Percentiles rank a stretch among this genome's conserved stretches.
Evolutionary conservation across 306 rosid species (phyloP).

Genomic region (Purshia tridentata): DNA sequence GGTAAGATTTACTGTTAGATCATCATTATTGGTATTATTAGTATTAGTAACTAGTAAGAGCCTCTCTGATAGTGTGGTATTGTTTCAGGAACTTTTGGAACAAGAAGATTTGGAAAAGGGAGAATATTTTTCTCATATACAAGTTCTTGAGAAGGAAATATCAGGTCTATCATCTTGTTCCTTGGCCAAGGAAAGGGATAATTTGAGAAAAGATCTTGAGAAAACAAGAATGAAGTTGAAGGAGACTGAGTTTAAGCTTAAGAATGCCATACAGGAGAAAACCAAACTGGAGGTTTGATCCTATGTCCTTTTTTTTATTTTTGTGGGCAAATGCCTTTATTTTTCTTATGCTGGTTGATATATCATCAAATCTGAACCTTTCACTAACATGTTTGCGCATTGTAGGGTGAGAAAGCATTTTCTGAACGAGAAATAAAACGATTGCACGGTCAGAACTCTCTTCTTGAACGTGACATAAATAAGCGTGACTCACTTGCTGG

Average conservation of each 20-base stretch:
- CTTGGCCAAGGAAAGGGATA: slow-evolving; percentile 72
- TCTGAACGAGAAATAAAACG: slow-evolving; percentile 79
- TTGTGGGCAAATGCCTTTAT: slow-evolving; percentile 23
- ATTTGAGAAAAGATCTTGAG: slow-evolving; percentile 73
- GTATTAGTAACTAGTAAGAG: not conserved
- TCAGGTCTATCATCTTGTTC: slow-evolving; percentile 59
- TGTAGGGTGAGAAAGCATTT: slow-evolving; percentile 73
- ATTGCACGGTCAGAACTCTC: slow-evolving; percentile 71
- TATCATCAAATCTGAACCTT: slow-evolving; percentile 9
- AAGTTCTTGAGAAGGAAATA: slow-evolving; percentile 66
- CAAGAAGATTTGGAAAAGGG: slow-evolving; percentile 54
- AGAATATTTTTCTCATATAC: slow-evolving; percentile 58
- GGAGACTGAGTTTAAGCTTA: slow-evolving; percentile 81
- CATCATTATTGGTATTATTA: slow-evolving; percentile 10
- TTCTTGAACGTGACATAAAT: slow-evolving; percentile 77
- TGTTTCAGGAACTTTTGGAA: slow-evolving; percentile 56
- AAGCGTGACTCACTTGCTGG: slow-evolving; percentile 77
- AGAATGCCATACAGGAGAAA: slow-evolving; percentile 78
- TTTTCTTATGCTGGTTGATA: slow-evolving; percentile 29
- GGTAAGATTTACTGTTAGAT: slow-evolving; percentile 42
- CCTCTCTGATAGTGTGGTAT: slow-evolving; percentile 15
- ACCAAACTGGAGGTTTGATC: slow-evolving; percentile 79
- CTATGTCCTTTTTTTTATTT: no score
- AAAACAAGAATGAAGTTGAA: slow-evolving; percentile 66
- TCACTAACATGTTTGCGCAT: slow-evolving; percentile 26